Conservation (phyloP, 2,329 filamentous ascomycete genomes). For the Elsinoe batatas region DNA sequence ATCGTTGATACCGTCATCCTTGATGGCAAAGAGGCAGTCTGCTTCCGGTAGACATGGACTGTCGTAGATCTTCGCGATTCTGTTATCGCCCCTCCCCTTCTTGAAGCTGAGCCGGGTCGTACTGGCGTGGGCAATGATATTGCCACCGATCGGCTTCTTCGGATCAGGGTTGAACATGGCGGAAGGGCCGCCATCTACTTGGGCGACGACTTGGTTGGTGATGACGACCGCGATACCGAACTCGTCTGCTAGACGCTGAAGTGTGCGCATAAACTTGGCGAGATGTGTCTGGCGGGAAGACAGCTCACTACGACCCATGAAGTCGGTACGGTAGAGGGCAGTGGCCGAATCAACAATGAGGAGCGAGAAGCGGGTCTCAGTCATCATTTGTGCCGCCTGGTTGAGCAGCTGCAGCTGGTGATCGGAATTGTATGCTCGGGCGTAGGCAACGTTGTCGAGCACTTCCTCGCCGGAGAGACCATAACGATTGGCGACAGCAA, state of each 20-base stretch:
- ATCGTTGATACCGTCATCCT: slow-evolving; percentile 92
- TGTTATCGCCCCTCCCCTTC: slow-evolving; percentile 88
- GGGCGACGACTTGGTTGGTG: slow-evolving; percentile 96
- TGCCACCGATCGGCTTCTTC: slow-evolving; percentile 97
- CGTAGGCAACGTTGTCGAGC: slow-evolving; percentile 95
- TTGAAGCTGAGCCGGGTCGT: slow-evolving; percentile 91
- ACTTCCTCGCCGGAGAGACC: slow-evolving; percentile 95
- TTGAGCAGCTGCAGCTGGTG: slow-evolving; percentile 92
- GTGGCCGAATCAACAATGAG: slow-evolving; percentile 95
- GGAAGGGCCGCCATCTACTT: slow-evolving; percentile 90
- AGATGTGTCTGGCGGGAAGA: slow-evolving; percentile 86
- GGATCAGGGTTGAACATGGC: slow-evolving; percentile 99
- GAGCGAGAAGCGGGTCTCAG: slow-evolving; percentile 92
- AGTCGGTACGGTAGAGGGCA: slow-evolving; percentile 90
- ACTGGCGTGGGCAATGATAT: slow-evolving; percentile 96
- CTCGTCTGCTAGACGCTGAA: slow-evolving; percentile 65
- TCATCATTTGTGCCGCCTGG: slow-evolving; percentile 98
- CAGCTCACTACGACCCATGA: slow-evolving; percentile 89
- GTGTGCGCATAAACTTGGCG: slow-evolving; percentile 77
- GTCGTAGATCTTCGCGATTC: slow-evolving; percentile 98
- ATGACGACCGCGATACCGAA: slow-evolving; percentile 98
- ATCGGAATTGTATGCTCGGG: slow-evolving; percentile 95
- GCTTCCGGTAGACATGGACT: slow-evolving; percentile 94
- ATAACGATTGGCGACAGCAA: slow-evolving; percentile 88
- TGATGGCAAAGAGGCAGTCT: slow-evolving; percentile 93